Percentiles rank a stretch among this genome's conserved stretches.
These are phyloP conservation scores for Vicia sativa DNA, from an alignment of 306 rosid species.

Conservation along the genomic window DNA sequence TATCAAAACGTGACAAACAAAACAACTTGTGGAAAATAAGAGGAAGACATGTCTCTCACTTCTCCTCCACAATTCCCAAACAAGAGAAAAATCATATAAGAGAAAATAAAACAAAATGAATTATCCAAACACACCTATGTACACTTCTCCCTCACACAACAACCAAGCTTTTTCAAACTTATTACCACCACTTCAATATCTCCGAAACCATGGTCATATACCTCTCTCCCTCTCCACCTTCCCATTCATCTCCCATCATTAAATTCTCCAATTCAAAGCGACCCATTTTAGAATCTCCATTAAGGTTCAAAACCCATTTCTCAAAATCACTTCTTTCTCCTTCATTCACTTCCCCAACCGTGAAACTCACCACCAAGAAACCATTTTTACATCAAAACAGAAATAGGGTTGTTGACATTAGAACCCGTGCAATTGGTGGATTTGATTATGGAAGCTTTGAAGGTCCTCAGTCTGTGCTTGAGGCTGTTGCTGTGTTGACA, in stretches of 20 bases:
- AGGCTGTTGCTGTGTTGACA: constrained; percentile 84
- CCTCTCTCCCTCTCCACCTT: constrained; percentile 67
- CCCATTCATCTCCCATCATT: constrained; percentile 53
- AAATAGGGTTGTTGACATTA: constrained; percentile 53
- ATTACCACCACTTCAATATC: constrained; percentile 15
- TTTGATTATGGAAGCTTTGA: constrained; percentile 74
- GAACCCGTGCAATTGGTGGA: constrained; percentile 62
- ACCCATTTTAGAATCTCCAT: constrained; percentile 51
- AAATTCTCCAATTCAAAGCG: constrained; percentile 52
- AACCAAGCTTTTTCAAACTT: constrained; percentile 39
- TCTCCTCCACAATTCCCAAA: constrained; percentile 76
- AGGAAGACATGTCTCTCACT: constrained; percentile 47
- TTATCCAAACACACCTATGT: constrained; percentile 60
- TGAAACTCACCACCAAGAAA: constrained; percentile 46
- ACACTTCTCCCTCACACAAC: constrained; percentile 35
- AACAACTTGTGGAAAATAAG: constrained; percentile 45
- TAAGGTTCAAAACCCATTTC: constrained; percentile 60
- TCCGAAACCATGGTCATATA: constrained; percentile 65
- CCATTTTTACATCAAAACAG: constrained; percentile 45
- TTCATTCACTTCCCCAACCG: constrained; percentile 51
- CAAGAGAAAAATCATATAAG: background rate
- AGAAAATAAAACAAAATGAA: constrained; percentile 22
- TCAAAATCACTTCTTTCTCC: constrained; percentile 51
- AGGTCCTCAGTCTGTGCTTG: constrained; percentile 85
- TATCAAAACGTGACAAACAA: background rate